phyloP scores from a whole-genome alignment of 2,329 filamentous ascomycete genomes.

The Trichophyton rubrum region DNA sequence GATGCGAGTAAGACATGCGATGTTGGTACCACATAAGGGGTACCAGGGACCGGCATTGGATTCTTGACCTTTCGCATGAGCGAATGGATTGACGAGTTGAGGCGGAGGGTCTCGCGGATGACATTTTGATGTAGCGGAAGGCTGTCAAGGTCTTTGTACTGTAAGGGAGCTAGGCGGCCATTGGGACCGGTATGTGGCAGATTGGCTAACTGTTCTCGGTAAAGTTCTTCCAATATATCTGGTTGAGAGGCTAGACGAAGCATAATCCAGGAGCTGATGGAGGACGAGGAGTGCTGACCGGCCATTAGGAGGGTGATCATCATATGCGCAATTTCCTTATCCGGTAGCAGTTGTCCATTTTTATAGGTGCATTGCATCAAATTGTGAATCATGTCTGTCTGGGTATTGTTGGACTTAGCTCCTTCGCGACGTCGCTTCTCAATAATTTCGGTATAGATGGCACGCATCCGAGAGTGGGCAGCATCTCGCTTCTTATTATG shows the following conservation, averaged over 20 bases:
- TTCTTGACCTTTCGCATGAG: conserved; percentile 61
- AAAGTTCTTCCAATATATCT: conserved; percentile 56
- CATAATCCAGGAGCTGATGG: conserved; percentile 66
- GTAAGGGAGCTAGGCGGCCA: conserved; percentile 35
- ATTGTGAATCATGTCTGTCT: conserved; percentile 63
- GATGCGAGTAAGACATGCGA: conserved; percentile 69
- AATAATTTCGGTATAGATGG: conserved; percentile 61
- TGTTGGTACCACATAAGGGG: conserved; percentile 60
- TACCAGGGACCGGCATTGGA: conserved; percentile 43
- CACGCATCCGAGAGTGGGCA: conserved; percentile 57
- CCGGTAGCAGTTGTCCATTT: conserved; percentile 54
- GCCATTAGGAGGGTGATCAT: conserved; percentile 82
- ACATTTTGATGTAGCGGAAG: conserved; percentile 51
- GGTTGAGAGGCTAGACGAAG: conserved; percentile 59
- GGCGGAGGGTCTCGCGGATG: conserved; percentile 58
- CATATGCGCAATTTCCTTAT: conserved; percentile 68
- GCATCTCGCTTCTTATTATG: conserved; percentile 60
- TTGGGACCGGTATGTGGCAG: conserved; percentile 30
- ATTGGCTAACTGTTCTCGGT: conserved; percentile 50
- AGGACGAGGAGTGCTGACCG: conserved; percentile 68
- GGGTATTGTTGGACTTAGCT: conserved; percentile 10
- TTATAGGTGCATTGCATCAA: conserved; percentile 68
- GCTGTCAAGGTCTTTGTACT: conserved; percentile 47
- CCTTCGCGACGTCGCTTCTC: conserved; percentile 47
- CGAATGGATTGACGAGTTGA: conserved; percentile 61